Evolutionary conservation across 352 stramenopile genomes (phyloP).

Genomic region (Pythium diclinum): DNA sequence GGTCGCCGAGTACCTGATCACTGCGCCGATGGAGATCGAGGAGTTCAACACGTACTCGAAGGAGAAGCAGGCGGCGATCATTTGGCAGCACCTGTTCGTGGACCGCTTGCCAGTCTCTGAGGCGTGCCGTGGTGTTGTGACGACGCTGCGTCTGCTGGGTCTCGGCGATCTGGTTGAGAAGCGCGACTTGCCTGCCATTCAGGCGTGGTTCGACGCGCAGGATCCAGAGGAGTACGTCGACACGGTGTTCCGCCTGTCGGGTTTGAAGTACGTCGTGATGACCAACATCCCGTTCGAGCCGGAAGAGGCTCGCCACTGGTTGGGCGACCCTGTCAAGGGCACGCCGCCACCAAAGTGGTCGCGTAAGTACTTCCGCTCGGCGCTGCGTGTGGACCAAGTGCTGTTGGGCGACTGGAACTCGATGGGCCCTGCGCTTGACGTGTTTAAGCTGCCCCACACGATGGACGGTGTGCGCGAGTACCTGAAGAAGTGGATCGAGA

Average conservation of each 20-base stretch:
- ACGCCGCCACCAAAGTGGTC: constrained; percentile 46
- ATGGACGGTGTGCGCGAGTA: constrained; percentile 79
- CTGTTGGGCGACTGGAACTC: constrained; percentile 81
- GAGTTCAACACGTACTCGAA: constrained; percentile 80
- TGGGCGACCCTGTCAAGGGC: constrained; percentile 39
- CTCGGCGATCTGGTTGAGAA: constrained; percentile 55
- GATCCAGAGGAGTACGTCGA: constrained; percentile 71
- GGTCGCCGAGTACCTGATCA: constrained; percentile 93
- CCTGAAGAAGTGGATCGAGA: constrained; percentile 89
- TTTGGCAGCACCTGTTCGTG: constrained; percentile 92
- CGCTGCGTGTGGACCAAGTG: constrained; percentile 90
- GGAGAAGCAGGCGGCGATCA: constrained; percentile 75
- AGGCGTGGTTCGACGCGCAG: constrained; percentile 76
- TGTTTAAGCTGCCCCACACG: constrained; percentile 55
- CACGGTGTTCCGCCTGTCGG: constrained; percentile 66
- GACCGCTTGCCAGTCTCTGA: constrained; percentile 87
- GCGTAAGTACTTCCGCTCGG: constrained; percentile 82
- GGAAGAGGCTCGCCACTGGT: constrained; percentile 52
- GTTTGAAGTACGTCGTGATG: constrained; percentile 92
- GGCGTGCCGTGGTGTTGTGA: constrained; percentile 89
- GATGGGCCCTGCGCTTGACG: constrained; percentile 62
- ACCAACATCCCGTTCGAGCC: constrained; percentile 93
- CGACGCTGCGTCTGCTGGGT: constrained; percentile 78
- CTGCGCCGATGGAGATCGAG: constrained; percentile 66
- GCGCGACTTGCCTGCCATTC: constrained; percentile 81